phyloP scores from a whole-genome alignment of 2,329 filamentous ascomycete genomes.

The Botrytis deweyae region DNA sequence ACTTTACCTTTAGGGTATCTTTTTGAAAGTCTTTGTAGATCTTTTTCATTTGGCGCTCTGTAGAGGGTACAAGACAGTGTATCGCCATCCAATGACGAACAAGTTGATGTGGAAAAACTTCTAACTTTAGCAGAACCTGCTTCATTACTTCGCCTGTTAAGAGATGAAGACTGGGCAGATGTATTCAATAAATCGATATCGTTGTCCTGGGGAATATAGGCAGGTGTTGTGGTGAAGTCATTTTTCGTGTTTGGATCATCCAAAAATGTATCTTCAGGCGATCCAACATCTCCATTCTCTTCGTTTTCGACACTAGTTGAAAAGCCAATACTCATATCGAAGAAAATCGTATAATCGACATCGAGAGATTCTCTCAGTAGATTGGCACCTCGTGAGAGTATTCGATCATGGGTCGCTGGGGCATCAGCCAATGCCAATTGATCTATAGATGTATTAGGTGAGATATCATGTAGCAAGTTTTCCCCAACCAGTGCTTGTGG shows the following conservation, averaged over 20 bases:
- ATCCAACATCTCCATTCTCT: conserved; percentile 1
- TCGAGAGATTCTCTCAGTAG: conserved; percentile 26
- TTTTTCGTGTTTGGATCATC: neutral
- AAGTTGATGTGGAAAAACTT: conserved; percentile 3
- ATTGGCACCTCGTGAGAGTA: conserved; percentile 23
- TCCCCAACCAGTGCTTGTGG: neutral
- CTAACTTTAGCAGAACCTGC: conserved; percentile 12
- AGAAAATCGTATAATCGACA: conserved; percentile 27
- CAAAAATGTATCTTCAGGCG: neutral
- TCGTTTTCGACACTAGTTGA: neutral
- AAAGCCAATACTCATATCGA: conserved; percentile 22
- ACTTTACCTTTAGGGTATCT: conserved; percentile 16
- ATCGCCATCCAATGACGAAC: conserved; percentile 5
- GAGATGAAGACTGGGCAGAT: neutral
- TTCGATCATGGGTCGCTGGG: conserved; percentile 15
- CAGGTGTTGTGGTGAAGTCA: neutral
- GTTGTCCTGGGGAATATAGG: neutral
- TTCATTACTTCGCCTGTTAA: conserved; percentile 14
- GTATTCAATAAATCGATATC: neutral
- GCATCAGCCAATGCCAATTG: neutral
- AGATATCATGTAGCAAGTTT: neutral
- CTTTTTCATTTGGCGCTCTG: conserved; percentile 8
- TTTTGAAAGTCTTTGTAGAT: conserved; percentile 9
- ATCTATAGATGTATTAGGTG: neutral
- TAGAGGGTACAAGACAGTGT: conserved; percentile 4